phyloP scores from a whole-genome alignment of 2,329 filamentous ascomycete species.

The Xylaria sp. region DNA sequence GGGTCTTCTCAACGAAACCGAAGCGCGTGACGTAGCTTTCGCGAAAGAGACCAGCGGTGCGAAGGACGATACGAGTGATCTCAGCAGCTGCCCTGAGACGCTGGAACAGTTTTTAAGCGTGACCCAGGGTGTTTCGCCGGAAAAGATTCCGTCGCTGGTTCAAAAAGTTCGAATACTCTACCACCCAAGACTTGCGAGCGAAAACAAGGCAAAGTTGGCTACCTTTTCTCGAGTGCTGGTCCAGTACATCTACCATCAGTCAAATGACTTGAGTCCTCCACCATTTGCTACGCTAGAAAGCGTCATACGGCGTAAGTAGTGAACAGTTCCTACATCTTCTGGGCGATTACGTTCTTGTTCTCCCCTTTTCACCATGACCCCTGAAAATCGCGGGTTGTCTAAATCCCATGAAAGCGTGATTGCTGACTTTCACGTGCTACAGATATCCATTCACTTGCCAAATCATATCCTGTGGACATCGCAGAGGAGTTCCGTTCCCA shows the following conservation, averaged over 20 bases:
- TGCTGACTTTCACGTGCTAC: constrained; percentile 3
- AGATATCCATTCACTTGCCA: constrained; percentile 71
- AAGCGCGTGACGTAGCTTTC: constrained; percentile 50
- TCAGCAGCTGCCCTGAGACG: constrained; percentile 79
- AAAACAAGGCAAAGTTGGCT: constrained; percentile 78
- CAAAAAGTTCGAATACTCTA: constrained; percentile 90
- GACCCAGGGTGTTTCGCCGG: constrained; percentile 53
- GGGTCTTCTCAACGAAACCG: constrained; percentile 57
- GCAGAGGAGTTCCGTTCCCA: constrained; percentile 71
- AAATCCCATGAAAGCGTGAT: neutral
- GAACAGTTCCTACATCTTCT: neutral
- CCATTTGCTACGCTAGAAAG: constrained; percentile 69
- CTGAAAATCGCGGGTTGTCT: neutral
- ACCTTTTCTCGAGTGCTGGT: constrained; percentile 63
- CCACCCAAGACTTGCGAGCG: constrained; percentile 76
- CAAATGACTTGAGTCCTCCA: constrained; percentile 37
- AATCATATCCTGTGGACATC: constrained; percentile 75
- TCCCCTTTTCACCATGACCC: neutral
- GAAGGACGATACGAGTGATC: constrained; percentile 46
- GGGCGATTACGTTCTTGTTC: too few species aligned
- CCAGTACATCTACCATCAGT: constrained; percentile 52
- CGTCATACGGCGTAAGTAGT: constrained; percentile 63
- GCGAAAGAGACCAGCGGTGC: constrained; percentile 29
- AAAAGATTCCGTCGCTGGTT: constrained; percentile 70
- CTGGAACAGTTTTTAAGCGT: constrained; percentile 69